phyloP scores from a whole-genome alignment of 2,329 filamentous ascomycete genomes.

The Bimuria novae-zelandiae region DNA sequence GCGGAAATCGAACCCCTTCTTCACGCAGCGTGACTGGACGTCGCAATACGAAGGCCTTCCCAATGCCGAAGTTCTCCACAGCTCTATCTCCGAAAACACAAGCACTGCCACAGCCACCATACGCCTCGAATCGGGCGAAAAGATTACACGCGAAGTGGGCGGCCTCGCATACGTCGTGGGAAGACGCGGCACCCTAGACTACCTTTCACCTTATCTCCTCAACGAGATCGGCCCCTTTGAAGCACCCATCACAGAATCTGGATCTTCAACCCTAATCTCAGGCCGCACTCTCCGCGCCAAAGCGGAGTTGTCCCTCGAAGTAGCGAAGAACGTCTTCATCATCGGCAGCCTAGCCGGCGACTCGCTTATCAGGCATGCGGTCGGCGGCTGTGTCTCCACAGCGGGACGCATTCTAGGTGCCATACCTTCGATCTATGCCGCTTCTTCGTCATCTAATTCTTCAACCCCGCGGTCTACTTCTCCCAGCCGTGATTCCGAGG shows the following conservation, averaged over 20 bases:
- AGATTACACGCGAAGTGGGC: slow-evolving; percentile 52
- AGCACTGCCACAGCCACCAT: slow-evolving; percentile 48
- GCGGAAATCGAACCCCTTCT: slow-evolving; percentile 52
- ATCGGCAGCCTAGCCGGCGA: slow-evolving; percentile 65
- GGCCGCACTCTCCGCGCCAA: slow-evolving; percentile 59
- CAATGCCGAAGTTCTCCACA: slow-evolving; percentile 56
- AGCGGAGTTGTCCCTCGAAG: slow-evolving; percentile 57
- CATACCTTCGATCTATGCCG: slow-evolving; percentile 27
- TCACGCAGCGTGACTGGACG: slow-evolving; percentile 55
- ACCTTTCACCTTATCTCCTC: slow-evolving; percentile 53
- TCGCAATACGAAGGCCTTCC: slow-evolving; percentile 59
- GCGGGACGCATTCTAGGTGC: slow-evolving; percentile 54
- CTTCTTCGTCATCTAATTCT: slow-evolving; percentile 15
- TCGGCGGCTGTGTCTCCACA: slow-evolving; percentile 62
- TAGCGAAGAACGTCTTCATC: slow-evolving; percentile 59
- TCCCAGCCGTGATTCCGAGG: slow-evolving; percentile 22
- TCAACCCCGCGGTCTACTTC: slow-evolving; percentile 31
- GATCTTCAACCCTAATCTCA: slow-evolving; percentile 48
- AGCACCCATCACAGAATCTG: background rate
- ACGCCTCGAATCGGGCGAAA: slow-evolving; percentile 48
- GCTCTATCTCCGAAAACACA: slow-evolving; percentile 18
- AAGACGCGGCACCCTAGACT: slow-evolving; percentile 59
- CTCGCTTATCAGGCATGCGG: slow-evolving; percentile 63
- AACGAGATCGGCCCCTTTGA: slow-evolving; percentile 50
- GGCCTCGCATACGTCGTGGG: slow-evolving; percentile 61